Percentiles rank a stretch among this genome's conserved stretches.
phyloP scores from a whole-genome alignment of 768 basidiomycete species.

The Leccinellum luteum region DNA sequence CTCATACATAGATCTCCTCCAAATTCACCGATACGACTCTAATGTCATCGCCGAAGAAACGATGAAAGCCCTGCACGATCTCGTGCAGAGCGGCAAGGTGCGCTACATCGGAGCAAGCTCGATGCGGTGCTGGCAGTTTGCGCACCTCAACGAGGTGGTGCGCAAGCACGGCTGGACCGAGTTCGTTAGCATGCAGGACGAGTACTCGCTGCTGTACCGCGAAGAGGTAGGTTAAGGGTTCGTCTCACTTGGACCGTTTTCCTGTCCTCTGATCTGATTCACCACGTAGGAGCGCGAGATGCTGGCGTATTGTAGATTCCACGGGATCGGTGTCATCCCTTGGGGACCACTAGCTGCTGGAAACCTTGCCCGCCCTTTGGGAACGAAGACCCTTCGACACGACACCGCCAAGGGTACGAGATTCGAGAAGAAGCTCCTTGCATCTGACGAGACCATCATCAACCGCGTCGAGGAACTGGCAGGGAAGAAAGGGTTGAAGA shows the following conservation, averaged over 20 bases:
- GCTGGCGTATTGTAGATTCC: slow-evolving; percentile 42
- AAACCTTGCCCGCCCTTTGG: slow-evolving; percentile 37
- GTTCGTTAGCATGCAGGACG: slow-evolving; percentile 38
- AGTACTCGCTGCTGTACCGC: slow-evolving; percentile 43
- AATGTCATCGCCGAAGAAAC: slow-evolving; percentile 40
- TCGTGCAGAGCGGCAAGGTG: slow-evolving; percentile 46
- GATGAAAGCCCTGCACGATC: slow-evolving; percentile 50
- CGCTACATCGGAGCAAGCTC: slow-evolving; percentile 50
- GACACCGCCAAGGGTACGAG: slow-evolving; percentile 16
- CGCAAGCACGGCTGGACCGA: slow-evolving; percentile 46
- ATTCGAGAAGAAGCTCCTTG: slow-evolving; percentile 23
- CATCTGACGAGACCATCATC: slow-evolving; percentile 36
- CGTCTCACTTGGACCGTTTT: no score
- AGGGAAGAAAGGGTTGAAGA: slow-evolving; percentile 37
- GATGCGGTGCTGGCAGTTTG: slow-evolving; percentile 47
- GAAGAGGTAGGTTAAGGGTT: slow-evolving; percentile 38
- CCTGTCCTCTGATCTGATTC: no score
- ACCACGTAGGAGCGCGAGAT: slow-evolving; percentile 41
- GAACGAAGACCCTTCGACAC: slow-evolving; percentile 23
- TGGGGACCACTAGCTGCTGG: slow-evolving; percentile 46
- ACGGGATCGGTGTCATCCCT: slow-evolving; percentile 52
- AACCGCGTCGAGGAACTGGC: slow-evolving; percentile 41
- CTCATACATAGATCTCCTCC: slow-evolving; percentile 41
- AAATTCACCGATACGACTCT: slow-evolving; percentile 44
- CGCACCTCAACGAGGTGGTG: slow-evolving; percentile 44